Evolutionary conservation across 306 rosid species (phyloP), one percentile per base, ranked within the genome.

Genomic region (Castanea mollissima): DNA sequence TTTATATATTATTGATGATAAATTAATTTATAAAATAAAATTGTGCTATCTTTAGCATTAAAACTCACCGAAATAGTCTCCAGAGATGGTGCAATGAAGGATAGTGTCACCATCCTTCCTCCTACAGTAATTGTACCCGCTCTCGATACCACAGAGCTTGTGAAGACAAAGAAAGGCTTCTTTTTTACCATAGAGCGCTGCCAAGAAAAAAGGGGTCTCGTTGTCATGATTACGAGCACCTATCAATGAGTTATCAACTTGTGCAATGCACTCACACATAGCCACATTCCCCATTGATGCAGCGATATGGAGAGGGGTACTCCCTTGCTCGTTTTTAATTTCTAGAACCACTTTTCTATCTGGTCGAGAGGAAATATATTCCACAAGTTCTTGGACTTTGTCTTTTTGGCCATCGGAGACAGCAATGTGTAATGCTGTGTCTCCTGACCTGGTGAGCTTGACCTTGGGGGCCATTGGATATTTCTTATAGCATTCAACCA

Each of bases 201-300:
- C 90, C 80, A 84, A 32, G 78, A 87, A 89, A 19, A 91, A 76
- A 27, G 96, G 93, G 1, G 89, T 89, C 85, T 87, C 96, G 0
- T 86, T 84, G 0, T 82, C 85, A 0, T 23, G 2, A 80, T 91
- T 89, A 2, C 69, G 78, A 31, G 20, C 2, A 31, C 38, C 38
- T 7, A 91, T 41, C 74, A 82, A 62, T 0, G 75, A 35, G 0
- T 72, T 49, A 5, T 78, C 34, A 0, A 0, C 46, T 0, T 1
- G 2, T 5, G 86, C 92, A 8, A 91, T 87, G 23, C 9, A 8
- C 0, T n/a, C 2, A 71, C 92, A 87, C 83, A 87, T 80, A 15
- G 0, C n/a, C 27, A 15, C 59, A 6, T 19, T 80, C 74, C 90
- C 91, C 55, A 76, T 67, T 4, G 80, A 59, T 2, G 91, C 92